Base-by-base conservation (phyloP, 352 stramenopile genomes). In the Nothophytophthora sp. region DNA sequence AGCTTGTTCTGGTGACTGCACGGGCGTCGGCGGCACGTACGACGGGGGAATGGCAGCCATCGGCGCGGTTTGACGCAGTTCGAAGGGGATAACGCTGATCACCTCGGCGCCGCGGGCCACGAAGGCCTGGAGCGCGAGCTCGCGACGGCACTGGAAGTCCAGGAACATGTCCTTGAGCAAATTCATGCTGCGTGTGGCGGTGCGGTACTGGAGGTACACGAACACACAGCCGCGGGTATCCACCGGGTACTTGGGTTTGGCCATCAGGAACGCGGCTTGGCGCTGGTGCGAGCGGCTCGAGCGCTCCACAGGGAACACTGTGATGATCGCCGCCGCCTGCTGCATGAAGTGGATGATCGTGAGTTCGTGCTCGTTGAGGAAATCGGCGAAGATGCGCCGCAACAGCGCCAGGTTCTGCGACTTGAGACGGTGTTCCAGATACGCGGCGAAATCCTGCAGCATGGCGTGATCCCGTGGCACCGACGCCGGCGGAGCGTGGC, bases 381-480 rank as follows among this genome's bases (percentile, higher is more conserved):
- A 87, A 22, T 87, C 78, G 49, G 63, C 62, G 29, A 78, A 60
- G 28, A 90, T 70, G 42, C 69, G 73, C 3, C 78, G 73, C 60
- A 89, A 47, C 32, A 89, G 57, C 16, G 37, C 45, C 47, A 87
- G 13, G 63, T 77, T 79, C 30, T 75, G 32, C 2, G 65, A 74
- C 28, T 73, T 51, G 40, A 86, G 58, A 8, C 73, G 71, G 33
- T 51, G 35, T 48, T 87, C 78, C 29, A 89, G 55, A 43, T 73
- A 89, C n/a, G 29, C 38, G 40, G 67, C 60, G 40, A 89, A 87
- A 34, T 74, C 55, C 48, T 86, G 60, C 38, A 87, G 51, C 39
- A 82, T 70, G 27, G 50, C 59, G 35, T 66, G 29, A 50, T 81
- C 70, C 33, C 33, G 40, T 43, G 51, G 34, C 42, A 68, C 44